These are phyloP conservation scores for Hypoxylon sp. DNA, from an alignment of 2,329 filamentous ascomycete species.

Conservation along the genomic window DNA sequence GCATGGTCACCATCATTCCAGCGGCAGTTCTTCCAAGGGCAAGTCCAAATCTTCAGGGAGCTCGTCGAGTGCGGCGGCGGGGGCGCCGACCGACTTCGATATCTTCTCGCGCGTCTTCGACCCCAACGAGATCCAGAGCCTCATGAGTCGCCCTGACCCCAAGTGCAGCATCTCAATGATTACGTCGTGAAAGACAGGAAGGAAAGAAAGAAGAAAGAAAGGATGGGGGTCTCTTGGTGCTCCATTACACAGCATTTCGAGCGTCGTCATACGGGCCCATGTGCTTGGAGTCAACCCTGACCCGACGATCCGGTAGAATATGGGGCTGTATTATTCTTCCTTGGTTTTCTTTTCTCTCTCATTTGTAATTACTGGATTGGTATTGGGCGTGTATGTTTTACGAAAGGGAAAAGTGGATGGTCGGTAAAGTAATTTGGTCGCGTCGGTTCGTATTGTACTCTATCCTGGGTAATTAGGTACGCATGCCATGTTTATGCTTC, in stretches of 20 bases:
- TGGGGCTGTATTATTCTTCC: slow-evolving; percentile 2
- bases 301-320: slow-evolving; percentile 29
- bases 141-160: slow-evolving; percentile 62
- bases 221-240: slow-evolving; percentile 36
- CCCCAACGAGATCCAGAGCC: slow-evolving; percentile 57
- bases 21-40: slow-evolving; percentile 44
- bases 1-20: slow-evolving; percentile 15
- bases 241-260: slow-evolving; percentile 42
- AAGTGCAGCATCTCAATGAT: slow-evolving; percentile 64
- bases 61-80: slow-evolving; percentile 36
- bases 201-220: slow-evolving; percentile 2
- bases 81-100: slow-evolving; percentile 55
- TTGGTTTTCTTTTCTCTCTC: slow-evolving; percentile 3
- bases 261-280: slow-evolving; percentile 35
- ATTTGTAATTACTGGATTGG: neutral
- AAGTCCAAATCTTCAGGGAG: slow-evolving; percentile 45
- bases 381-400: neutral
- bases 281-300: slow-evolving; percentile 39
- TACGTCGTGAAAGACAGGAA: slow-evolving; percentile 44
- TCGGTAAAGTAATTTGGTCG: too few relatives aligned
- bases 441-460: slow-evolving; percentile 3
- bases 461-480: too few relatives aligned
- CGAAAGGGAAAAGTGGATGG: neutral
- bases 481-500: neutral
- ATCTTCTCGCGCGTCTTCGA: slow-evolving; percentile 65